Evolutionary conservation across 1,139 yeast species (phyloP).

Genomic region (Saccharomyces hybrid): DNA sequence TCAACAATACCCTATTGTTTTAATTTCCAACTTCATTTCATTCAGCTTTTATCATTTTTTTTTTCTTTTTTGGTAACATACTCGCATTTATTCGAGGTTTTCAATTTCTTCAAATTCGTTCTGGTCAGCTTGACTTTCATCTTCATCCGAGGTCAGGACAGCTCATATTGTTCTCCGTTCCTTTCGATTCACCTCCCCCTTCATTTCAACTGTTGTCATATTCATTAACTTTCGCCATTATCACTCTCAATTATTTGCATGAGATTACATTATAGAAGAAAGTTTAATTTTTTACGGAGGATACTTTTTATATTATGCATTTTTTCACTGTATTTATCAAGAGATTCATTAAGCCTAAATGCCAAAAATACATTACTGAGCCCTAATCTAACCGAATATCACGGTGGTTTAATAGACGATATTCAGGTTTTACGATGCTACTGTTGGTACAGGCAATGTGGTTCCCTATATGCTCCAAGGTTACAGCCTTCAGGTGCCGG

Average conservation of each 20-base stretch:
- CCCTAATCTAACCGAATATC: slow-evolving; percentile 5
- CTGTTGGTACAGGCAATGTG: slow-evolving; percentile 14
- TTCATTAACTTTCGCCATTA: neutral
- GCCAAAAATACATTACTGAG: neutral
- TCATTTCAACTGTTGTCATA: neutral
- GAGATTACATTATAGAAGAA: slow-evolving; percentile 11
- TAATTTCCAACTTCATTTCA: neutral
- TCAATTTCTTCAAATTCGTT: neutral
- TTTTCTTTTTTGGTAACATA: neutral
- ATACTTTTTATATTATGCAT: slow-evolving; percentile 5
- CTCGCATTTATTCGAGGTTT: neutral
- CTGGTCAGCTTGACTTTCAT: neutral
- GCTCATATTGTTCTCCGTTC: neutral
- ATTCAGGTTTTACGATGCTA: slow-evolving; percentile 14
- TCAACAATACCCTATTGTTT: neutral
- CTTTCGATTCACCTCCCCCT: neutral
- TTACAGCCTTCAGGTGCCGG: neutral
- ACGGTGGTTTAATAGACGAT: slow-evolving; percentile 14
- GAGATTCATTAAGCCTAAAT: neutral
- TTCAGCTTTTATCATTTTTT: neutral
- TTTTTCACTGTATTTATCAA: slow-evolving; percentile 5
- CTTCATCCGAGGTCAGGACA: neutral
- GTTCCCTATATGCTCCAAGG: slow-evolving; percentile 6
- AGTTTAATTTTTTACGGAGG: slow-evolving; percentile 6
- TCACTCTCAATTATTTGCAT: slow-evolving; percentile 2